Evolutionary conservation across 441 rosid species (phyloP), one percentile per base, ranked within the genome.

Genomic region (Gossypium schwendimanii): DNA sequence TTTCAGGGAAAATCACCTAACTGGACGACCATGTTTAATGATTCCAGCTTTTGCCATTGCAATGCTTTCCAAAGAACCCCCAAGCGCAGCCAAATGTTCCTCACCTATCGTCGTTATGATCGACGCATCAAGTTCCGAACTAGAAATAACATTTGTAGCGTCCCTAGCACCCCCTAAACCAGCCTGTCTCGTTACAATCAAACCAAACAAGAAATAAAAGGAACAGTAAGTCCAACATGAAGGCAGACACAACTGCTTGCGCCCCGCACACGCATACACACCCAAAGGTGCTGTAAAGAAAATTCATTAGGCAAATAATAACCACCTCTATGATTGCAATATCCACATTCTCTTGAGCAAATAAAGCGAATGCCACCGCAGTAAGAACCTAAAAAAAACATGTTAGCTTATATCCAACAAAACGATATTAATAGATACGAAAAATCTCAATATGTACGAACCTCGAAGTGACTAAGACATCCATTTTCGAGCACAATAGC

Each of bases 161-260:
- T 94, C 98, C 21, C 97, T 87, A 49, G 91, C 91, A 75, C 98
- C 98, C 15, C 98, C 97, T 60, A 94, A 82, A 39, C 97, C 96
- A 75, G 94, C 94, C 96, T 92, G 81, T 53, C 33, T 49, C 20
- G 41, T 69, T 15, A 49, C 54, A 45, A 78, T 63, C 33, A 50
- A 72, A 73, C 17, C 18, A 31, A 57, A 26, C 33, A 10, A 55
- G 9, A n/a, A 6, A 20, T 28, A 31, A 7, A 41, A 41, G 1
- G 12, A 23, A 71, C 20, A 41, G 49, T 23, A 12, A 66, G 39
- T 66, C 36, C n/a, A 21, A 45, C 11, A 2, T 24, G 41, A 17
- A 6, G 8, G 41, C 64, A 60, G 6, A n/a, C 21, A 2, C 44
- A 2, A 3, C 5, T 1, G 4, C 0, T 44, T 12, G 12, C 0